phyloP scores from a whole-genome alignment of 805 yeast species.

The Lipomyces kockii region DNA sequence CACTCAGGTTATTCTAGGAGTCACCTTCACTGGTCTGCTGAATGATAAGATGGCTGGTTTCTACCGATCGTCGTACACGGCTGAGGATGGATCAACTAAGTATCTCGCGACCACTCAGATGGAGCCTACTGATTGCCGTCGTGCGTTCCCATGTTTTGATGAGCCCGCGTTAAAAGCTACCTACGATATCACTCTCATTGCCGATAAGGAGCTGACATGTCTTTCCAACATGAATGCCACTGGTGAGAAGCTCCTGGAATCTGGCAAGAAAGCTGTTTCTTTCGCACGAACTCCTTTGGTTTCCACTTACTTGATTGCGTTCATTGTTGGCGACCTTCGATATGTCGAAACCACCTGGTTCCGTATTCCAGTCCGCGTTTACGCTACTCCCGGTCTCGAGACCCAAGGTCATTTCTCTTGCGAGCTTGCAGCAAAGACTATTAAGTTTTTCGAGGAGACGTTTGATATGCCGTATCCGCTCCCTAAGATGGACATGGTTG shows the following conservation, averaged over 20 bases:
- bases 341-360: constrained; percentile 61
- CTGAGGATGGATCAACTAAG: constrained; percentile 58
- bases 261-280: constrained; percentile 52
- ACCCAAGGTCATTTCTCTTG: constrained; percentile 66
- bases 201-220: constrained; percentile 58
- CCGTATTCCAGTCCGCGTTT: constrained; percentile 69
- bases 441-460: constrained; percentile 65
- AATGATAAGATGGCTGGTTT: constrained; percentile 77
- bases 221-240: constrained; percentile 70
- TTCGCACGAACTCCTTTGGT: constrained; percentile 71
- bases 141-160: constrained; percentile 78
- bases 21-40: constrained; percentile 61
- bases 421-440: constrained; percentile 65
- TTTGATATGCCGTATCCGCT: constrained; percentile 77
- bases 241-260: constrained; percentile 46
- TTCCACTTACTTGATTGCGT: constrained; percentile 77
- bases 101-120: constrained; percentile 70
- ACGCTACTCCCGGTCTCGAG: constrained; percentile 70
- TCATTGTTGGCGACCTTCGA: constrained; percentile 68
- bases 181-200: constrained; percentile 61
- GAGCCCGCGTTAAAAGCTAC: constrained; percentile 74
- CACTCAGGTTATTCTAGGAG: constrained; percentile 53
- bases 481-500: constrained; percentile 79
- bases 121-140: constrained; percentile 78
- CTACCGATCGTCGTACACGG: constrained; percentile 67